Conservation (phyloP, 192 early-diverging fungal species). For the Spizellomyces punctatus region DNA sequence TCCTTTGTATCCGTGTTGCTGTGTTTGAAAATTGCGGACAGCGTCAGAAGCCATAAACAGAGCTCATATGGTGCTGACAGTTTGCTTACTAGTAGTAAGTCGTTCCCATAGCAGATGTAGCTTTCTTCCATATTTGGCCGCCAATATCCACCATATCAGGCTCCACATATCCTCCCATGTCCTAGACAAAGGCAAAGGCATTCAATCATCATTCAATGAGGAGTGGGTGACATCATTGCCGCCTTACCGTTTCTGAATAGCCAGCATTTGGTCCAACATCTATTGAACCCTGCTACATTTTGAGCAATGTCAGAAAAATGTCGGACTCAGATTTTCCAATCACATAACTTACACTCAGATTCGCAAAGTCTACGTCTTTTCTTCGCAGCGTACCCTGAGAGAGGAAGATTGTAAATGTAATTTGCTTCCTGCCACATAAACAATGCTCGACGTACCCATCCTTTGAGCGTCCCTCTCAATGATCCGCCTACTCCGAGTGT, state of each 20-base stretch:
- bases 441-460: constrained; percentile 9
- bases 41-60: background rate
- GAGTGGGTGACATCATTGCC: too few relatives aligned
- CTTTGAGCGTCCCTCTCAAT: constrained; percentile 26
- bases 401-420: background rate
- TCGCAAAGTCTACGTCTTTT: constrained; percentile 9
- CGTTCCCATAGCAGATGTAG: constrained; percentile 47
- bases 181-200: too few relatives aligned
- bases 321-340: too few relatives aligned
- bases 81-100: constrained; percentile 53
- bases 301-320: too few relatives aligned
- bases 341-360: background rate
- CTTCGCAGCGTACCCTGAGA: background rate
- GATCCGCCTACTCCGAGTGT: constrained; percentile 24
- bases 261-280: background rate
- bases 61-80: too few relatives aligned
- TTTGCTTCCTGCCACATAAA: too few relatives aligned
- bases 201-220: too few relatives aligned
- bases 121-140: constrained; percentile 48
- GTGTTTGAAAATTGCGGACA: background rate
- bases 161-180: constrained; percentile 8
- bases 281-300: background rate
- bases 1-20: constrained; percentile 47
- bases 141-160: constrained; percentile 54
- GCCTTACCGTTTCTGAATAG: too few relatives aligned